phyloP scores from a whole-genome alignment of 805 yeast species.

The Wickerhamiella dianesei region DNA sequence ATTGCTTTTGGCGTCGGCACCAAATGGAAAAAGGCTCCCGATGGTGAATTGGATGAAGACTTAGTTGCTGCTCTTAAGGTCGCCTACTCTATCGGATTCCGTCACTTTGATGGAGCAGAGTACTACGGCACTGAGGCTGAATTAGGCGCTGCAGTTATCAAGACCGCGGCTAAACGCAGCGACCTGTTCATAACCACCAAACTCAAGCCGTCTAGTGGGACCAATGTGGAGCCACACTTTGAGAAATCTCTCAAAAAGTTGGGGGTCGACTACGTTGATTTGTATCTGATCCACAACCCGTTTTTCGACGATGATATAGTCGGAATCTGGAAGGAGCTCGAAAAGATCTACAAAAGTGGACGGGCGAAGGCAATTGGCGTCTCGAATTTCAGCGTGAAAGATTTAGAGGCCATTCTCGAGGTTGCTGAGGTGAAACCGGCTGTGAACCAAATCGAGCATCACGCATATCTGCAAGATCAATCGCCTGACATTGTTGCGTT shows the following conservation, averaged over 20 bases:
- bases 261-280: conserved; percentile 51
- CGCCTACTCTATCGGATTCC: conserved; percentile 36
- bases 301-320: conserved; percentile 25
- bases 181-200: conserved; percentile 52
- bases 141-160: background rate
- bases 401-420: conserved; percentile 40
- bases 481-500: conserved; percentile 52
- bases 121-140: conserved; percentile 8
- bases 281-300: conserved; percentile 47
- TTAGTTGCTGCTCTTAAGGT: conserved; percentile 38
- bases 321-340: conserved; percentile 42
- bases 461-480: conserved; percentile 67
- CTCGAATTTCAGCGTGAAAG: conserved; percentile 46
- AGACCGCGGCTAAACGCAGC: conserved; percentile 22
- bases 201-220: conserved; percentile 31
- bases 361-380: conserved; percentile 45
- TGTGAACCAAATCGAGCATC: conserved; percentile 69
- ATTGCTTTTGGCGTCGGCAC: conserved; percentile 20
- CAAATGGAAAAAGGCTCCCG: background rate
- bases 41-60: background rate
- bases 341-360: conserved; percentile 41
- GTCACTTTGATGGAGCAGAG: conserved; percentile 37
- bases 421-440: conserved; percentile 34
- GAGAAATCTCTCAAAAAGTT: conserved; percentile 40
- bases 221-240: conserved; percentile 37